A percentile compares a stretch with the other conserved stretches of the same genome.
Conservation (phyloP, 1,284 basidiomycete genomes). For the Xerocomus nothofagi region DNA sequence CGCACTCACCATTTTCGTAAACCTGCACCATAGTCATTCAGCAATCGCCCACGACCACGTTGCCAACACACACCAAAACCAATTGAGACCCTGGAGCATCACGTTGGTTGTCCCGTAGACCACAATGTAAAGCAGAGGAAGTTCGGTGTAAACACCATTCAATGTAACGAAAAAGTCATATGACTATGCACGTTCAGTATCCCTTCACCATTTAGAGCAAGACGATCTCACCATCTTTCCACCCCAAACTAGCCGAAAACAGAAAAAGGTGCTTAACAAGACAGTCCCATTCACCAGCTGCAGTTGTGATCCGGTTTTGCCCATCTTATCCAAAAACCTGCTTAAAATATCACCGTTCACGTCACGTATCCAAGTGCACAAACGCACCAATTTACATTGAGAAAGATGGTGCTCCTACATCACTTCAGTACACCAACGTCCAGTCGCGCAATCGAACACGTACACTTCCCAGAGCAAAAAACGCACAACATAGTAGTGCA, state of each 20-base stretch:
- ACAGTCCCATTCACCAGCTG: constrained; percentile 67
- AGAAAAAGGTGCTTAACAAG: constrained; percentile 63
- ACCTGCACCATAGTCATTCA: constrained; percentile 42
- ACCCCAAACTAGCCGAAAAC: constrained; percentile 64
- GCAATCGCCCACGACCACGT: background rate
- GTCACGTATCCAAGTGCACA: background rate
- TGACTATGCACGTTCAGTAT: constrained; percentile 44
- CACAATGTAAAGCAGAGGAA: constrained; percentile 48
- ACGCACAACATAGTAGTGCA: constrained; percentile 67
- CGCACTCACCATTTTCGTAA: constrained; percentile 64
- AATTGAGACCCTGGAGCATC: constrained; percentile 63
- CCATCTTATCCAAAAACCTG: constrained; percentile 75
- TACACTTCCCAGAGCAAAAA: constrained; percentile 77
- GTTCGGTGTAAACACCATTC: constrained; percentile 44
- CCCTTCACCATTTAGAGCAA: background rate
- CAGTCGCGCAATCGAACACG: constrained; percentile 24
- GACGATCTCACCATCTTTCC: constrained; percentile 53
- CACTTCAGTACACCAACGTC: constrained; percentile 9
- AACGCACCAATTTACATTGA: constrained; percentile 71
- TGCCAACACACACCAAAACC: constrained; percentile 57
- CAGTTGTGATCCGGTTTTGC: constrained; percentile 60
- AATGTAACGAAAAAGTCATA: constrained; percentile 61
- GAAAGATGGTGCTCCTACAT: constrained; percentile 71
- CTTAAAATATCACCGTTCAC: background rate
- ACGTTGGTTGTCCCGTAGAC: constrained; percentile 58